A percentile compares a stretch with the other conserved stretches of the same genome.
These are phyloP conservation scores for Metschnikowia chrysomelidarum DNA, from an alignment of 805 yeast species.

Conservation along the genomic window DNA sequence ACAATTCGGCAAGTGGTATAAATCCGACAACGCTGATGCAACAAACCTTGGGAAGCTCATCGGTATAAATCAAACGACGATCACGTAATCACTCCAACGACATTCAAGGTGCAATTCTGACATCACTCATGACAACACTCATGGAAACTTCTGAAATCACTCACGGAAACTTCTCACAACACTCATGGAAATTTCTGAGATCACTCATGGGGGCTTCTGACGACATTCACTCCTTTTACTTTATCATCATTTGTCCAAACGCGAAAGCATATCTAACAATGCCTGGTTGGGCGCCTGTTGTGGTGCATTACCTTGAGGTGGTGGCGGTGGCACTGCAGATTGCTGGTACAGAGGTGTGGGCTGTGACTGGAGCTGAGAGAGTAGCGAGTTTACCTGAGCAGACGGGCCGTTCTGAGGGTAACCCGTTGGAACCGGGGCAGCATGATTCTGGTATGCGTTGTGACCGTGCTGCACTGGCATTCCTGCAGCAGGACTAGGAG, in stretches of 20 bases:
- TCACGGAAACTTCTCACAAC: too few species aligned
- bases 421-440: constrained; percentile 2
- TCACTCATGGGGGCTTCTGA: background rate
- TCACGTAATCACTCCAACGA: too few species aligned
- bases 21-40: too few species aligned
- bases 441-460: background rate
- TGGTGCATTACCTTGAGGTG: constrained; percentile 10
- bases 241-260: constrained; percentile 29
- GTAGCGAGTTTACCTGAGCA: constrained; percentile 14
- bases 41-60: too few species aligned
- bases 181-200: too few species aligned
- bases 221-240: constrained; percentile 1
- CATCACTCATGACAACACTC: too few species aligned
- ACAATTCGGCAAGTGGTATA: too few species aligned
- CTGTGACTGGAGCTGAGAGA: constrained; percentile 12
- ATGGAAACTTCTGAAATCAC: too few species aligned
- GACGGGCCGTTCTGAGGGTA: constrained; percentile 9
- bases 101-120: too few species aligned
- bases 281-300: constrained; percentile 19
- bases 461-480: constrained; percentile 1
- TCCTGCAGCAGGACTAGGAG: constrained; percentile 1
- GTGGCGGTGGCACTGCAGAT: constrained; percentile 1
- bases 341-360: constrained; percentile 11
- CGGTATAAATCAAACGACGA: too few species aligned
- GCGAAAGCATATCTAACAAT: constrained; percentile 37